Evolutionary conservation across 495 filamentous ascomycete genomes (phyloP).

Genomic region (Xanthoparmelia taractica): DNA sequence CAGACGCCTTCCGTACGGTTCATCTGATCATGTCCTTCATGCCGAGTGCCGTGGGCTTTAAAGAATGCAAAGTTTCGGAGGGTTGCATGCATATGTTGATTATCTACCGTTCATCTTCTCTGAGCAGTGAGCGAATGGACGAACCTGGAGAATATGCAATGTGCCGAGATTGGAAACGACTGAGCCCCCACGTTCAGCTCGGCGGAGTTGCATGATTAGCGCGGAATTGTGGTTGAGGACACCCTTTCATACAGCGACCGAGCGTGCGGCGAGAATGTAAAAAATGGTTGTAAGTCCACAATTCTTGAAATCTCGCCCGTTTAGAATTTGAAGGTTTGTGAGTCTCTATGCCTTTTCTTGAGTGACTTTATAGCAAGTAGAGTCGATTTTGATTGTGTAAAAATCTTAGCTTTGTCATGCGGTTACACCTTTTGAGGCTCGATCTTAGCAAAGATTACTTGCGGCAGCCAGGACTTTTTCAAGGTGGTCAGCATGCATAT

Average conservation of each 20-base stretch:
- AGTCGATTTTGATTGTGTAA: neutral
- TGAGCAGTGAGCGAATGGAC: no score
- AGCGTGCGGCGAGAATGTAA: neutral
- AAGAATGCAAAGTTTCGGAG: no score
- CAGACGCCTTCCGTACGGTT: no score
- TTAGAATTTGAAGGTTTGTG: neutral
- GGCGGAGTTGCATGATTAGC: neutral
- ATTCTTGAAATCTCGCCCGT: neutral
- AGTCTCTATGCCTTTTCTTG: neutral
- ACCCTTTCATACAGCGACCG: neutral
- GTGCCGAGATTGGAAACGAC: neutral
- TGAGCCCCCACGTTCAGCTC: neutral
- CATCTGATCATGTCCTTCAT: no score
- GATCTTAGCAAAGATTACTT: neutral
- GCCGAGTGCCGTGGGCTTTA: no score
- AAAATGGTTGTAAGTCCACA: neutral
- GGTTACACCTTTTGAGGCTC: neutral
- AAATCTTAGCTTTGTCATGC: neutral
- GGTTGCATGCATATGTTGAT: no score
- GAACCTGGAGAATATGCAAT: no score
- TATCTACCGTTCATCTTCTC: no score
- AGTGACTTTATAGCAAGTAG: neutral
- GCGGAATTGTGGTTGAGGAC: neutral
- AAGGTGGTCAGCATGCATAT: no score
- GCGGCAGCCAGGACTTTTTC: neutral